phyloP scores from a whole-genome alignment of 2,329 filamentous ascomycete genomes.

The Didymella arachidicola region DNA sequence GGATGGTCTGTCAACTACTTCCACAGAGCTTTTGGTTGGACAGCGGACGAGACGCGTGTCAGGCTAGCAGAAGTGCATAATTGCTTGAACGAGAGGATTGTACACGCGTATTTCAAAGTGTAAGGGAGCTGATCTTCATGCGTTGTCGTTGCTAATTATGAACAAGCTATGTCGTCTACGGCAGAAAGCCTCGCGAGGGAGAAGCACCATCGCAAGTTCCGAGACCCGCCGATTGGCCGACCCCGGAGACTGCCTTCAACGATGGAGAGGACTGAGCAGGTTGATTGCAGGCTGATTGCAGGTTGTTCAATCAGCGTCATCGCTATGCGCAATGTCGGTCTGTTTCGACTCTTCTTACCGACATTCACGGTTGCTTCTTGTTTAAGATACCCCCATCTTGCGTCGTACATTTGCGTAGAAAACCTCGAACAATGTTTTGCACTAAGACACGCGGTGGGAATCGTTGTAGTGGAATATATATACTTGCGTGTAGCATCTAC shows the following conservation, averaged over 20 bases:
- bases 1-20: constrained; percentile 56
- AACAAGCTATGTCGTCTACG: constrained; percentile 41
- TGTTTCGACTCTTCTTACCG: not conserved
- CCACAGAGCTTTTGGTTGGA: constrained; percentile 55
- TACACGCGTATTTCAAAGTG: constrained; percentile 56
- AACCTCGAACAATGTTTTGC: not conserved
- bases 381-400: constrained; percentile 14
- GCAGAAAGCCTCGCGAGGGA: constrained; percentile 33
- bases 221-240: constrained; percentile 33
- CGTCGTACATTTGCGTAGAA: constrained; percentile 6
- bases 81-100: constrained; percentile 48
- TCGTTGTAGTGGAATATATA: not conserved
- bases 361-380: constrained; percentile 4
- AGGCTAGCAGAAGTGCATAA: constrained; percentile 55
- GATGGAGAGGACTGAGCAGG: constrained; percentile 8
- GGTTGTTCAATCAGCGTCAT: not conserved
- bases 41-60: constrained; percentile 54
- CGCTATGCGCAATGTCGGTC: not conserved
- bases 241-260: constrained; percentile 18
- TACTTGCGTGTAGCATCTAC: not conserved
- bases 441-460: not conserved
- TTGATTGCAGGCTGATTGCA: not conserved
- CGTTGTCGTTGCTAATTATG: not conserved
- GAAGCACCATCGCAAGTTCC: constrained; percentile 29
- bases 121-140: constrained; percentile 32